Base-by-base conservation (phyloP, 2,329 filamentous ascomycete species). In the Colletotrichum coccodes region DNA sequence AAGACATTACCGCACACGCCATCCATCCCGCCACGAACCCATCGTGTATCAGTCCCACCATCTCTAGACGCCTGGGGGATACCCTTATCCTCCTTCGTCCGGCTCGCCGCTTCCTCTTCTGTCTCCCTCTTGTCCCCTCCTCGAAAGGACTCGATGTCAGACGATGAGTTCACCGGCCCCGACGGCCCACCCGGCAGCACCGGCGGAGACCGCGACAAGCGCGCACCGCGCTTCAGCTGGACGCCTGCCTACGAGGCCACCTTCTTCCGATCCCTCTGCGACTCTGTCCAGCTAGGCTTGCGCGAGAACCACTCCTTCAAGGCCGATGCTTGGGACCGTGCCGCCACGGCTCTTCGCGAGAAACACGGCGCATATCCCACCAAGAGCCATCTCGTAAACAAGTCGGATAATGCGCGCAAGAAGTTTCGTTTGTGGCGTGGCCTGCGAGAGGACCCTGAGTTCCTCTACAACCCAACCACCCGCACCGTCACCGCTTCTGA, bases 321-420 rank as follows among this genome's bases (percentile, higher is more conserved):
- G 77, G 81, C 85, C 21, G 87, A 89, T 74, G 87, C 87, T 2
- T 90, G 87, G 87, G 86, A 89, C 64, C 85, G 86, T 71, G 87
- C 87, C 52, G 83, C 84, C 63, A 79, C 82, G 53, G 86, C 86
- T 36, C 78, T 90, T 62, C 83, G 86, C 77, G 85, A 87, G 34
- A 83, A 83, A 61, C 87, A 89, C 73, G 81, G 81, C 73, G 86
- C 87, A 52, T 88, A 83, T 71, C 86, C 87, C n/a, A 84, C 87
- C 70, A 89, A 89, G 78, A 85, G 83, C 72, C 87, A 90, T 62
- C 84, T 90, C 40, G 88, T 90, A 77, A 90, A 90, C 80, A 90
- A 90, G 79, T 88, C 86, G 71, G 87, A 90, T 78, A 90, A 90
- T 76, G 87, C 87, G 68, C 83, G 87, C 58, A 90, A 90, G 77